Base-by-base conservation (phyloP, 345 rosid species). In the Brassica nigra region DNA sequence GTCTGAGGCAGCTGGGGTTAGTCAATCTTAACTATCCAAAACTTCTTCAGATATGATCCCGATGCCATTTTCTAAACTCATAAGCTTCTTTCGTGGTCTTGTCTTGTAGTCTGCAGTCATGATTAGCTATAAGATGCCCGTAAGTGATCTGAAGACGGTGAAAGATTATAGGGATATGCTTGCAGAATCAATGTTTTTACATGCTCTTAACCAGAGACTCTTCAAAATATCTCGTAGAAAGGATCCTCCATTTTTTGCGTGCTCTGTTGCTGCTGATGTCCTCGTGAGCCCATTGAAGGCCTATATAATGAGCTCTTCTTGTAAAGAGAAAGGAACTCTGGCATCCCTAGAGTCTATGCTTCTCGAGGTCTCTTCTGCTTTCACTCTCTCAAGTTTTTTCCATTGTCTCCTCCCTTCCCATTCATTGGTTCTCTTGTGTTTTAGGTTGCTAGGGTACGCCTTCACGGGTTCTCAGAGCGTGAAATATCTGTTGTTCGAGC, bases 1-100 rank as follows among this genome's bases (percentile, higher is more conserved):
- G 86, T 82, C 95, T 57, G 98, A 92, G 86, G 95, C 97, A 84
- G 88, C 90, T 68, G 97, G 95, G 92, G 98, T 94, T 76, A 87
- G 97, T 86, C 37, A 20, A 28, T 8, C 54, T 12, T 27, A 33
- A 71, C 29, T 66, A 73, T 75, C 52, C n/a, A 72, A 52, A 37
- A 49, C 54, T 12, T 58, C 73, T 72, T 47, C 23, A n/a, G 28
- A n/a, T 68, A 47, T 73, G 39, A 71, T 14, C 65, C 29, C 16
- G 29, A 54, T 16, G 29, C 62, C 57, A 37, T 23, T 20, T 66
- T 76, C 30, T 8, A 9, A 3, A 31, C 64, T 78, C 57, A 71
- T 81, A 55, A 76, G 34, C 76, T 57, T 44, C 29, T 75, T 74
- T 61, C 72, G 34, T 82, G 70, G 62, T 64, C 11, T 14, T 85